Conservation (phyloP, 1,284 basidiomycete genomes). For the Volvariella volvacea region DNA sequence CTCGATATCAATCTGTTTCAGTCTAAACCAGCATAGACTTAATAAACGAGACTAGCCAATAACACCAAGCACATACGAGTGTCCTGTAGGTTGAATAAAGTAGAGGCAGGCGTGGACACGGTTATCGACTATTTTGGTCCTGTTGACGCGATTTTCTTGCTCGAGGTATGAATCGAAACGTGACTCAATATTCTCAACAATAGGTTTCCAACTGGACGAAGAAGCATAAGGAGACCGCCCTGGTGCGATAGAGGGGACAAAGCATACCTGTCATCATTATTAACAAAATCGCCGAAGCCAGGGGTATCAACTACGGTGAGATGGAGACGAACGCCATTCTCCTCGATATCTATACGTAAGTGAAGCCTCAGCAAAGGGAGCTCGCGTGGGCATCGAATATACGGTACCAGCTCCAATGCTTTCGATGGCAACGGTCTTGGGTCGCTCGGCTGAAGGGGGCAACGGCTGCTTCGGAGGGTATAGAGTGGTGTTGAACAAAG, state of each 20-base stretch:
- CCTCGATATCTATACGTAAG: slow-evolving; percentile 82
- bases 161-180: slow-evolving; percentile 95
- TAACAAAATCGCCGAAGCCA: slow-evolving; percentile 95
- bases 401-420: slow-evolving; percentile 88
- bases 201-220: slow-evolving; percentile 83
- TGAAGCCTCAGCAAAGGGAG: slow-evolving; percentile 18
- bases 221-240: slow-evolving; percentile 11
- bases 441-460: slow-evolving; percentile 78
- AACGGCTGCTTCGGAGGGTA: slow-evolving; percentile 83
- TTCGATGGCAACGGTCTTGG: slow-evolving; percentile 93
- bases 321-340: slow-evolving; percentile 90
- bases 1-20: slow-evolving; percentile 96
- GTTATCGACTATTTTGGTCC: slow-evolving; percentile 81
- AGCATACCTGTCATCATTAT: slow-evolving; percentile 89
- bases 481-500: slow-evolving; percentile 91
- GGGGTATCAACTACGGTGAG: slow-evolving; percentile 98
- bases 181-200: slow-evolving; percentile 94
- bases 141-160: slow-evolving; percentile 96
- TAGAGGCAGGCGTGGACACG: slow-evolving; percentile 93
- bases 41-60: slow-evolving; percentile 4
- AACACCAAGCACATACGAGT: slow-evolving; percentile 65
- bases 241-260: too few species aligned
- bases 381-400: slow-evolving; percentile 15
- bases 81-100: slow-evolving; percentile 96
- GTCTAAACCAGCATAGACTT: slow-evolving; percentile 34